Conservation (phyloP, 495 filamentous ascomycete genomes). For the Sordaria brevicollis region DNA sequence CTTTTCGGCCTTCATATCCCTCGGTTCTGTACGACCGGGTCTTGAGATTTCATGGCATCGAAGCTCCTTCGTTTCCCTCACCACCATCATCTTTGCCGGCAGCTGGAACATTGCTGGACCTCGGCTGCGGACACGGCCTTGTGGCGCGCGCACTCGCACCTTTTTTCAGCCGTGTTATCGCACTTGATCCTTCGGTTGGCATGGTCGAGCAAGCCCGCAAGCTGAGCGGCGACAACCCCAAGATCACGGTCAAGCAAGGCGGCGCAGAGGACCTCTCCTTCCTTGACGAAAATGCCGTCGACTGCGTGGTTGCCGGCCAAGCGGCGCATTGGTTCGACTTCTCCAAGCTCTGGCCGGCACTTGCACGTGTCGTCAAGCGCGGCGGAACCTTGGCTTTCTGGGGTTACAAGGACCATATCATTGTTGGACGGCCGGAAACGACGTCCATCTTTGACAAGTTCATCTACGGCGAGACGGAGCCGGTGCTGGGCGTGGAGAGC, state of each 20-base stretch:
- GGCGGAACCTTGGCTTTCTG: slow-evolving; percentile 51
- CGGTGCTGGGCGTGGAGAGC: slow-evolving; percentile 33
- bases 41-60: slow-evolving; percentile 41
- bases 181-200: slow-evolving; percentile 45
- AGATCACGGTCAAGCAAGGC: slow-evolving; percentile 36
- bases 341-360: slow-evolving; percentile 39
- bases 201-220: slow-evolving; percentile 48
- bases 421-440: slow-evolving; percentile 38
- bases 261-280: slow-evolving; percentile 42
- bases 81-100: slow-evolving; percentile 1
- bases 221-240: slow-evolving; percentile 26
- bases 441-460: slow-evolving; percentile 37
- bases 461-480: slow-evolving; percentile 31
- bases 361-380: slow-evolving; percentile 39
- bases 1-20: slow-evolving; percentile 56
- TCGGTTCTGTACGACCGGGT: slow-evolving; percentile 41
- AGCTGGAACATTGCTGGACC: slow-evolving; percentile 39
- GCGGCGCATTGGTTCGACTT: slow-evolving; percentile 60
- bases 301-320: slow-evolving; percentile 50
- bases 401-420: slow-evolving; percentile 52
- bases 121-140: slow-evolving; percentile 52
- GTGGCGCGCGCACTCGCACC: slow-evolving; percentile 43
- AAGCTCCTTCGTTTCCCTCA: neutral
- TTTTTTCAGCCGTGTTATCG: slow-evolving; percentile 39
- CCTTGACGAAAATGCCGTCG: slow-evolving; percentile 35